A percentile compares a stretch with the other conserved stretches of the same genome.
Conservation (phyloP, 2,329 filamentous ascomycete species). For the Diplocarpon mali region DNA sequence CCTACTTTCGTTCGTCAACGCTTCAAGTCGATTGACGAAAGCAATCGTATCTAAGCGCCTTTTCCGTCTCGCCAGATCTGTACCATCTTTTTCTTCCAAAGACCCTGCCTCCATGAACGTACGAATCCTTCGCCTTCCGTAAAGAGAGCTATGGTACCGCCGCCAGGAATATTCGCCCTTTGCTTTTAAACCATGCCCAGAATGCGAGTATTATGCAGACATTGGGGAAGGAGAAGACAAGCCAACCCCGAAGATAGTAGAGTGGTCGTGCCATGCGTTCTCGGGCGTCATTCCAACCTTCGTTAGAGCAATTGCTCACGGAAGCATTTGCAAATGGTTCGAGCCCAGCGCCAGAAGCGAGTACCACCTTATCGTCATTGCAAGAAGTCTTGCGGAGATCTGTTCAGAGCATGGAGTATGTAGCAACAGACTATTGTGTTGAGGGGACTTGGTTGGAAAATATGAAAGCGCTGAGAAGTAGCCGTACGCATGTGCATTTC, state of each 20-base stretch:
- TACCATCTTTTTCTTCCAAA: no score
- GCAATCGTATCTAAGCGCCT: no score
- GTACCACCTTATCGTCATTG: conserved; percentile 56
- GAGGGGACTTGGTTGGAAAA: no score
- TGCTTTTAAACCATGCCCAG: conserved; percentile 14
- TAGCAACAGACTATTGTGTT: conserved; percentile 53
- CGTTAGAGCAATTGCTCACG: conserved; percentile 56
- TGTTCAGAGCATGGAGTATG: conserved; percentile 55
- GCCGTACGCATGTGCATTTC: no score
- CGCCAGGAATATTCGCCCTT: conserved; percentile 8
- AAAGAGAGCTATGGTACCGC: conserved; percentile 4
- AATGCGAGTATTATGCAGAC: conserved; percentile 11
- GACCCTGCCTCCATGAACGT: no score
- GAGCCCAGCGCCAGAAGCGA: conserved; percentile 54
- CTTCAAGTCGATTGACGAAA: no score
- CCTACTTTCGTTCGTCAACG: no score
- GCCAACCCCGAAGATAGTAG: conserved; percentile 56
- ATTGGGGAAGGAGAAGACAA: conserved; percentile 51
- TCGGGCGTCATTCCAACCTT: conserved; percentile 34
- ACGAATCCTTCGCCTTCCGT: neutral
- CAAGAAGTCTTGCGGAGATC: conserved; percentile 51
- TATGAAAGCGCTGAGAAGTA: no score
- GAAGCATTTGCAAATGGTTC: conserved; percentile 58
- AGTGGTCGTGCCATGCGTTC: conserved; percentile 57
- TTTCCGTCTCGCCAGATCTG: no score